Conservation (phyloP, 169 alveolate species). For the Babesia ovata region DNA sequence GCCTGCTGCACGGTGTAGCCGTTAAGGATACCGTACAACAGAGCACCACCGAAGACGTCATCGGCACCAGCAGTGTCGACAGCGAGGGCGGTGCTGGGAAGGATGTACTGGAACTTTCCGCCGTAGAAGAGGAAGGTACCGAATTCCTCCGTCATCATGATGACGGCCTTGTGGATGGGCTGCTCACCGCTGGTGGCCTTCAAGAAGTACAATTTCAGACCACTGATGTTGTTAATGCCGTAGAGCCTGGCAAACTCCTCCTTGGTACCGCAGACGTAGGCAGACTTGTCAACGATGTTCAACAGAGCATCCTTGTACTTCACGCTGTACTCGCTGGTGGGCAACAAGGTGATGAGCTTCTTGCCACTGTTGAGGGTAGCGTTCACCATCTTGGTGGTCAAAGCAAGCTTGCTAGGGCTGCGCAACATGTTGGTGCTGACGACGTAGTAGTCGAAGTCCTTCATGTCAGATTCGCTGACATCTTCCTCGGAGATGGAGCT, state of each 20-base stretch:
- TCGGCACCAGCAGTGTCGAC: conserved; percentile 8
- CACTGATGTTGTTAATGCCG: not conserved
- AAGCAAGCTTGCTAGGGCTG: not conserved
- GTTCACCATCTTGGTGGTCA: conserved; percentile 17
- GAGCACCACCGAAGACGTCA: conserved; percentile 15
- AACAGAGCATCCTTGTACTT: not conserved
- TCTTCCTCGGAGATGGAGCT: not conserved
- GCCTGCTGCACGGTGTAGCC: conserved; percentile 17
- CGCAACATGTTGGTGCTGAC: conserved; percentile 18
- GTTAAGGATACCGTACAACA: conserved; percentile 10
- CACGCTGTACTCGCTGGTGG: conserved; percentile 8
- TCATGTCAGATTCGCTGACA: not conserved
- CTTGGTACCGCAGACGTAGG: conserved; percentile 18
- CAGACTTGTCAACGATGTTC: conserved; percentile 20
- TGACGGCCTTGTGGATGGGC: not conserved
- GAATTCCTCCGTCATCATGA: not conserved
- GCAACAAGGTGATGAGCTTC: conserved; percentile 13
- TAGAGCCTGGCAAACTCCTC: conserved; percentile 17
- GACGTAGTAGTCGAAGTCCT: conserved; percentile 20
- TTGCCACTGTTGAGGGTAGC: conserved; percentile 22
- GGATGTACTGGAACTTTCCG: not conserved
- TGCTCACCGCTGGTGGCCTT: not conserved
- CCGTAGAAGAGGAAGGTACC: conserved; percentile 1
- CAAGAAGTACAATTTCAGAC: not conserved
- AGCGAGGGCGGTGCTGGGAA: not conserved